Evolutionary conservation across 192 early-diverging fungal species (phyloP).

Genomic region (Coemansia sp.): DNA sequence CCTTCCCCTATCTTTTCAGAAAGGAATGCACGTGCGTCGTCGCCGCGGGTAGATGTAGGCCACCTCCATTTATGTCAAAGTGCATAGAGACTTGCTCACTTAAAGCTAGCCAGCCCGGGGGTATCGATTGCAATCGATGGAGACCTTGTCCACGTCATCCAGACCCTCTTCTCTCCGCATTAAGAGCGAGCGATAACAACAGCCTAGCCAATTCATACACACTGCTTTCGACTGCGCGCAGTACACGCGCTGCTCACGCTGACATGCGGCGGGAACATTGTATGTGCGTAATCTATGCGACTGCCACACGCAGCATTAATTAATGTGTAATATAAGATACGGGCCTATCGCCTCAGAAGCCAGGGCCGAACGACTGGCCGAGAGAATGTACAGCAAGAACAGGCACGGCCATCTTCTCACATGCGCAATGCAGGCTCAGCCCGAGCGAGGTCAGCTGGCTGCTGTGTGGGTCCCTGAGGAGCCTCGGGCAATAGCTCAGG

Average conservation of each 20-base stretch:
- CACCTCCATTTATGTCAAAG: not conserved
- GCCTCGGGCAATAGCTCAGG: conserved; percentile 47
- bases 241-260: not conserved
- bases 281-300: not conserved
- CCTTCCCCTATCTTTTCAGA: not conserved
- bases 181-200: not conserved
- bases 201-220: not conserved
- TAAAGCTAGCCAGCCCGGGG: not conserved
- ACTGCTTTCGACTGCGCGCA: not conserved
- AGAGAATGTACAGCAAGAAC: not conserved
- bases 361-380: too few species aligned
- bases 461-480: conserved; percentile 16
- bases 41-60: not conserved
- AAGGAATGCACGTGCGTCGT: not conserved
- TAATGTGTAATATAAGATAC: not conserved
- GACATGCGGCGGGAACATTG: not conserved
- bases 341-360: too few species aligned
- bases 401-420: conserved; percentile 9
- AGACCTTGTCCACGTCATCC: not conserved
- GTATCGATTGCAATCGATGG: conserved; percentile 1
- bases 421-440: conserved; percentile 40
- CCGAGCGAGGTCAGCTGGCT: conserved; percentile 6
- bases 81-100: not conserved
- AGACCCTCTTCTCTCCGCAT: not conserved
- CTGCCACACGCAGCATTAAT: not conserved